Evolutionary conservation across 352 stramenopile species (phyloP), one percentile per base, ranked within the genome.

Genomic region (Globisporangium nunn): DNA sequence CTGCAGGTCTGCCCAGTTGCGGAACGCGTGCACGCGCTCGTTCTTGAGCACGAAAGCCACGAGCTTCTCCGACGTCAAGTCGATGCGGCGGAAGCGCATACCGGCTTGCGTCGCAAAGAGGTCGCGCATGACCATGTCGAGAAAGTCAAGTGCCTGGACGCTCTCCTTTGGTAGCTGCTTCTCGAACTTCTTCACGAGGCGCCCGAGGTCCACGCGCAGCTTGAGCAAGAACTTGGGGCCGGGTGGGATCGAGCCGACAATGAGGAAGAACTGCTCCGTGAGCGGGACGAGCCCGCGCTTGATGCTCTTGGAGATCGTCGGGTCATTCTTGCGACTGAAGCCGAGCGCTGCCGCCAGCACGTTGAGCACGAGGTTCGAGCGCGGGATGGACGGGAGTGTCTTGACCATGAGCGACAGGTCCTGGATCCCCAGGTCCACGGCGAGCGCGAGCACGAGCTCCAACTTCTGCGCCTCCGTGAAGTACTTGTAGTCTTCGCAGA

Each of bases 381-480:
- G 68, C 48, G 81, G 77, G 28, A 92, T 75, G 28, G 82, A 89
- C 17, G 84, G 84, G 15, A 94, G 61, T 31, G 81, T 84, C 51
- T 90, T 88, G 56, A 94, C 81, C 75, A 92, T 90, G 10, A 80
- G 60, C 35, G 81, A 88, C 49, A 94, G 62, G 48, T 94, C 84
- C 53, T 87, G 76, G 50, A 91, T 76, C 1, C 84, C 84, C 11
- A 94, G 52, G 58, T 92, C 84, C 28, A 92, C 77, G 1, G 81
- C 84, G 15, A 94, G 74, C 40, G 81, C 84, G 18, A 94, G 62
- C 47, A 94, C 79, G 18, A 94, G 74, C 40, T 87, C 76, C 35
- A 92, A 65, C 58, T 88, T 89, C 58, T 94, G 84, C 7, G 65
- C 59, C 39, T 90, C 78, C 7, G 77, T 91, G 54, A 91, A 92